These are phyloP conservation scores for Pisolithus albus DNA, from an alignment of 768 basidiomycete species.

Conservation along the genomic window DNA sequence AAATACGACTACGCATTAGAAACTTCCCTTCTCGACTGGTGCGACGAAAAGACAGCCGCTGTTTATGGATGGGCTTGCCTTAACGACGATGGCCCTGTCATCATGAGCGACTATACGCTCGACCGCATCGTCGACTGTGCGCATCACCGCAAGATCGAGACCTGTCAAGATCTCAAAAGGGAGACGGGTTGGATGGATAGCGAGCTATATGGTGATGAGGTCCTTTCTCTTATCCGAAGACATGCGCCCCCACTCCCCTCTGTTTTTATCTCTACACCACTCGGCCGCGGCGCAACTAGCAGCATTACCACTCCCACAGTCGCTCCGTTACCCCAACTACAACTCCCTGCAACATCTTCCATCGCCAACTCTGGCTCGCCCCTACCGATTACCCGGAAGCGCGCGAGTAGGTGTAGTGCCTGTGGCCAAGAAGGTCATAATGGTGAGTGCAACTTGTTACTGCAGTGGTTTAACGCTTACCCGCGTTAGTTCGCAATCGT, in stretches of 20 bases:
- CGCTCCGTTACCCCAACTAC: not conserved
- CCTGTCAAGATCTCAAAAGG: constrained; percentile 11
- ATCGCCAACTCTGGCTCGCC: not conserved
- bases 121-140: constrained; percentile 20
- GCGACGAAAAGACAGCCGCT: constrained; percentile 1
- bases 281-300: not conserved
- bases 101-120: constrained; percentile 13
- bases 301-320: not conserved
- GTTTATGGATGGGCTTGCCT: constrained; percentile 4
- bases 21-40: constrained; percentile 11
- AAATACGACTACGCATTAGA: not conserved
- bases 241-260: not conserved
- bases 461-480: too few species aligned
- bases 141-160: constrained; percentile 3
- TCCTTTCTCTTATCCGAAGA: not conserved
- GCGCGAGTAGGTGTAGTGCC: not conserved
- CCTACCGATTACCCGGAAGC: not conserved
- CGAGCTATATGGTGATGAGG: not conserved
- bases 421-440: constrained; percentile 6
- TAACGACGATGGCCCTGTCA: constrained; percentile 6
- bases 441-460: not conserved
- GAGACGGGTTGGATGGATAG: constrained; percentile 16
- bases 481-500: too few species aligned
- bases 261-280: not conserved
- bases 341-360: not conserved